phyloP scores from a whole-genome alignment of 1,284 basidiomycete species.

The Thelephora terrestris region DNA sequence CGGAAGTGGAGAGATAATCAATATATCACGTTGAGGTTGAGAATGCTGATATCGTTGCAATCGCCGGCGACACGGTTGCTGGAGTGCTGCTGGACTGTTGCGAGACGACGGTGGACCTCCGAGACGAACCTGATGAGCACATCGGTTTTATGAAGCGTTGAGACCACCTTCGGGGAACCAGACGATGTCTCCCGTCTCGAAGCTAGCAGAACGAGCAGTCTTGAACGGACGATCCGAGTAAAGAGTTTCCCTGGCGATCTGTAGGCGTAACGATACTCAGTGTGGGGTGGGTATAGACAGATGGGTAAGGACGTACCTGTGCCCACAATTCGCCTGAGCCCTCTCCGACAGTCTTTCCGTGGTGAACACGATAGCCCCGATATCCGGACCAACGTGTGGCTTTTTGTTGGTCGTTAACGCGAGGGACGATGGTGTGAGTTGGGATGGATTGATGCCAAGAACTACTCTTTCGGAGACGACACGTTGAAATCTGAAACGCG shows the following conservation, averaged over 20 bases:
- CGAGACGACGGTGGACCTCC: no score
- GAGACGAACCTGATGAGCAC: no score
- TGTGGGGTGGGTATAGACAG: not conserved
- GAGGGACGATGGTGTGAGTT: constrained; percentile 58
- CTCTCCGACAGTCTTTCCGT: constrained; percentile 64
- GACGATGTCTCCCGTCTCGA: constrained; percentile 80
- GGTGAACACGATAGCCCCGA: constrained; percentile 61
- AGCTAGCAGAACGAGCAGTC: constrained; percentile 79
- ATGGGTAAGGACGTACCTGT: constrained; percentile 40
- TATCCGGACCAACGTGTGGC: constrained; percentile 71
- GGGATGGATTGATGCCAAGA: constrained; percentile 13
- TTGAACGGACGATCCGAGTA: constrained; percentile 91
- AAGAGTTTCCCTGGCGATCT: constrained; percentile 76
- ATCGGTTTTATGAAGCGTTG: no score
- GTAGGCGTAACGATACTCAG: constrained; percentile 5
- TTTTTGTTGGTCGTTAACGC: constrained; percentile 50
- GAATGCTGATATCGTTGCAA: no score
- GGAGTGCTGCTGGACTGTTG: no score
- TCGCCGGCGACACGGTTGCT: no score
- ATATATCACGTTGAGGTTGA: no score
- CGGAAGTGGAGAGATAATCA: no score
- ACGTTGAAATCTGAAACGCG: no score
- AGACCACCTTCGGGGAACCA: constrained; percentile 93
- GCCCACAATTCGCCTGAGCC: constrained; percentile 84
- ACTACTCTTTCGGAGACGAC: no score